Percentiles rank a stretch among this genome's conserved stretches.
phyloP scores from a whole-genome alignment of 2,329 filamentous ascomycete species.

The Alternaria tenuissima region DNA sequence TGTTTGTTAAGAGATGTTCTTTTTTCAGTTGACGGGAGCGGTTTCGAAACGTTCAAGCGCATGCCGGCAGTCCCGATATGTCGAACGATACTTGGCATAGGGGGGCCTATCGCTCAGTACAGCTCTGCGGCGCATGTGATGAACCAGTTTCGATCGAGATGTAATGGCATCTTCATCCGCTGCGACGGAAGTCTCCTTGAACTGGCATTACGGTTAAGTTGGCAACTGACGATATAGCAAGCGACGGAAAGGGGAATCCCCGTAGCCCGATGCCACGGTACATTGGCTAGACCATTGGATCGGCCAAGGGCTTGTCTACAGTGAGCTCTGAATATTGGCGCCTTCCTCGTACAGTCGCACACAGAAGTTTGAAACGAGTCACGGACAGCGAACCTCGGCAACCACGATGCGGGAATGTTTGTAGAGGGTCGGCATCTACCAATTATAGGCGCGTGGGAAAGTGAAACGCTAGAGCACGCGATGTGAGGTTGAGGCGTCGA shows the following conservation, averaged over 20 bases:
- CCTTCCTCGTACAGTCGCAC: slow-evolving; percentile 5
- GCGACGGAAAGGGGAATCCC: slow-evolving; percentile 10
- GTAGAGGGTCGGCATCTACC: background rate
- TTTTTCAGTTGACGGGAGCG: slow-evolving; percentile 6
- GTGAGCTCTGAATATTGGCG: background rate
- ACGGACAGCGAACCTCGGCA: slow-evolving; percentile 1
- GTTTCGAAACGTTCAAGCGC: slow-evolving; percentile 21
- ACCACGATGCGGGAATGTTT: background rate
- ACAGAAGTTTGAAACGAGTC: background rate
- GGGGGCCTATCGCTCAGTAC: background rate
- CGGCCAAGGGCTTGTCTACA: background rate
- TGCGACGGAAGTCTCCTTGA: slow-evolving; percentile 6
- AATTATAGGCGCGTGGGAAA: slow-evolving; percentile 10
- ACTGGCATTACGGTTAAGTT: background rate
- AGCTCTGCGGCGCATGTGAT: background rate
- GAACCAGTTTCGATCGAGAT: background rate
- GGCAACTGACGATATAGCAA: slow-evolving; percentile 10
- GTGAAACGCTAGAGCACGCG: slow-evolving; percentile 17
- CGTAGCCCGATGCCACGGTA: background rate
- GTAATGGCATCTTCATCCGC: background rate
- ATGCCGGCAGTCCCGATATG: background rate
- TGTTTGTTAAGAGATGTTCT: background rate
- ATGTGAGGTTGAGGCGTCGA: slow-evolving; percentile 5
- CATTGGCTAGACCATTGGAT: slow-evolving; percentile 17
- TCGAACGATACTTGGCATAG: background rate